These are phyloP conservation scores for Glycine soja DNA, from an alignment of 306 rosid genomes.

Conservation along the genomic window DNA sequence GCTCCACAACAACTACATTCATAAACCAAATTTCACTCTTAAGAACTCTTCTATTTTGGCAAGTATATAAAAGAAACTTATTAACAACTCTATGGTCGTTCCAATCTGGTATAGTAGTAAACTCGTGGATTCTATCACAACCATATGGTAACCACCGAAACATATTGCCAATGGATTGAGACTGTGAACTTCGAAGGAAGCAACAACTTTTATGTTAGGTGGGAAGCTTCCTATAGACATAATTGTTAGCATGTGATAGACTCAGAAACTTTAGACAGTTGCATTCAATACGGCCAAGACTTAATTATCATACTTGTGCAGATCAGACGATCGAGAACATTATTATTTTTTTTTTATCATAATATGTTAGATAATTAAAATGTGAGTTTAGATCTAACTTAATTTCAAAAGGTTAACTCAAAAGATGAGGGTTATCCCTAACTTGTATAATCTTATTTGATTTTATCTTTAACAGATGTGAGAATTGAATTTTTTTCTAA, in stretches of 20 bases:
- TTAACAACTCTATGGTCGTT: neutral
- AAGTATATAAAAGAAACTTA: neutral
- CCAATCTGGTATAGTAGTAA: neutral
- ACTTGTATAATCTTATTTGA: no score
- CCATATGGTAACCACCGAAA: neutral
- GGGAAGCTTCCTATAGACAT: no score
- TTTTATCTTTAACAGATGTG: no score
- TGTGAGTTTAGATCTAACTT: no score
- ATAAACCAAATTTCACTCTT: neutral
- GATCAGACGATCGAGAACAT: no score
- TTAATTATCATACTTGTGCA: neutral
- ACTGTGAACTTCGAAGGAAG: slow-evolving; percentile 11
- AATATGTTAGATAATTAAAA: no score
- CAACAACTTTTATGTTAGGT: neutral
- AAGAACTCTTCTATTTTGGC: neutral
- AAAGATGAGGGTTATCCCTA: no score
- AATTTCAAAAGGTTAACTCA: no score
- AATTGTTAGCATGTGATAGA: neutral
- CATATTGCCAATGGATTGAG: slow-evolving; percentile 8
- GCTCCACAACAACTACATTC: neutral
- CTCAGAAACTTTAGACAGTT: neutral
- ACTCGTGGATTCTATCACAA: neutral
- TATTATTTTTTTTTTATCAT: no score
- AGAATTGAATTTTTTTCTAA: no score
- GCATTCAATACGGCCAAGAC: slow-evolving; percentile 20